Conservation (phyloP, 208 protist species). For the Trypanosoma platydactyli region DNA sequence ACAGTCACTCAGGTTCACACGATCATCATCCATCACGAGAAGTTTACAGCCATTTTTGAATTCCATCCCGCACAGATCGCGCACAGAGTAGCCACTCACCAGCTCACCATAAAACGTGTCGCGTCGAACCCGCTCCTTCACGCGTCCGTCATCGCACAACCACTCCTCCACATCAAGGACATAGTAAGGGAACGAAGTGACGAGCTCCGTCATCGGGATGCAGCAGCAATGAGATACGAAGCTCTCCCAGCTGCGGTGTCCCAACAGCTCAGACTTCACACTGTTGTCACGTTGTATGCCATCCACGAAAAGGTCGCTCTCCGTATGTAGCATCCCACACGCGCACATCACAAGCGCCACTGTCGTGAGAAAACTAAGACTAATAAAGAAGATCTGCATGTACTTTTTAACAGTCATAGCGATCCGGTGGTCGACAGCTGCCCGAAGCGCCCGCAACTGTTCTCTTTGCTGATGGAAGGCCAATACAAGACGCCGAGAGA, state of each 20-base stretch:
- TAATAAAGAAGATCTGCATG: constrained; percentile 50
- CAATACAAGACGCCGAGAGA: constrained; percentile 46
- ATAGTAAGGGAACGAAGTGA: constrained; percentile 50
- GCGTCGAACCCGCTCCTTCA: constrained; percentile 73
- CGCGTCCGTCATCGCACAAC: constrained; percentile 65
- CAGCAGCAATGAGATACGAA: constrained; percentile 75
- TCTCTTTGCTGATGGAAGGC: constrained; percentile 43
- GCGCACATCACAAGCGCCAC: constrained; percentile 47
- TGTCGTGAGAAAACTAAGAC: constrained; percentile 42
- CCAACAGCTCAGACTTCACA: constrained; percentile 40
- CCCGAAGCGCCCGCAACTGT: constrained; percentile 44
- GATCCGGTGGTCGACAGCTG: constrained; percentile 59
- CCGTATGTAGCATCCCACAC: constrained; percentile 48
- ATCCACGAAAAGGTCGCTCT: constrained; percentile 38
- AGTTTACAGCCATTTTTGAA: constrained; percentile 56
- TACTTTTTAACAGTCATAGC: constrained; percentile 36
- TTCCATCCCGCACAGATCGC: constrained; percentile 64
- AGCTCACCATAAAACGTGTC: constrained; percentile 34
- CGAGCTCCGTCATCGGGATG: constrained; percentile 29
- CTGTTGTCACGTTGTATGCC: constrained; percentile 25
- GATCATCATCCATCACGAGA: background rate
- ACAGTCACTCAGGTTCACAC: constrained; percentile 31
- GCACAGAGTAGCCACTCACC: constrained; percentile 54
- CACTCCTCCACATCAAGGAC: constrained; percentile 67
- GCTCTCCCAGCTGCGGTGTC: constrained; percentile 48